phyloP scores from a whole-genome alignment of 2,329 filamentous ascomycete genomes.

The Phaeomoniella chlamydospora region DNA sequence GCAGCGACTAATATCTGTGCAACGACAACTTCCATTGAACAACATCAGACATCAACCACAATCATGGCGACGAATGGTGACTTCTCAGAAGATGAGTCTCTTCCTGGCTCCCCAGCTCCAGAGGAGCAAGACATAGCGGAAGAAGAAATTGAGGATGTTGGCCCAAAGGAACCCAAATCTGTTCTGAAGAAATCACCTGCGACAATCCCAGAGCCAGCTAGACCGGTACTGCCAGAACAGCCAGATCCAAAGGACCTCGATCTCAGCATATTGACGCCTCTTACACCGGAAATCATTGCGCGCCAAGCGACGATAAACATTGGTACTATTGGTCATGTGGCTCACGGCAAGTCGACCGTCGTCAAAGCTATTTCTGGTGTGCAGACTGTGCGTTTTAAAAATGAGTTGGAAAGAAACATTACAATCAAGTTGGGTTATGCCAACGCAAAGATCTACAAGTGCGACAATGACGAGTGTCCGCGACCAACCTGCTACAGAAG shows the following conservation, averaged over 20 bases:
- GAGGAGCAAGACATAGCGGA: slow-evolving; percentile 28
- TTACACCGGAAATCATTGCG: slow-evolving; percentile 93
- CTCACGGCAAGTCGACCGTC: slow-evolving; percentile 96
- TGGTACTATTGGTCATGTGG: slow-evolving; percentile 95
- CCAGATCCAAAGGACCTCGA: slow-evolving; percentile 85
- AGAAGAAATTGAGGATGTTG: slow-evolving; percentile 35
- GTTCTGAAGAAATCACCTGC: slow-evolving; percentile 64
- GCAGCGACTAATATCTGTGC: not conserved
- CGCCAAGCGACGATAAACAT: slow-evolving; percentile 98
- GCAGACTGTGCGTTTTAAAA: slow-evolving; percentile 99
- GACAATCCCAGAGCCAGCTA: slow-evolving; percentile 41
- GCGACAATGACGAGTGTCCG: slow-evolving; percentile 80
- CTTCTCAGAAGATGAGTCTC: slow-evolving; percentile 30
- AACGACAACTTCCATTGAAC: no score
- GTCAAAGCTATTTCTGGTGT: slow-evolving; percentile 99
- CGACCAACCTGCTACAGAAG: slow-evolving; percentile 90
- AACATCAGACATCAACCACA: slow-evolving; percentile 2
- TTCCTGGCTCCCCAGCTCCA: slow-evolving; percentile 38
- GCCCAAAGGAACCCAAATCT: slow-evolving; percentile 60
- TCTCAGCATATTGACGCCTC: slow-evolving; percentile 61
- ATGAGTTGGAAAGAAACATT: slow-evolving; percentile 97
- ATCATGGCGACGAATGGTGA: slow-evolving; percentile 19
- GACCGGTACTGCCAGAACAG: slow-evolving; percentile 67
- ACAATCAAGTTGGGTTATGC: slow-evolving; percentile 99
- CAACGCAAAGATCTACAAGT: slow-evolving; percentile 99